These are phyloP conservation scores for Krasilnikovozyma curviuscula DNA, from an alignment of 768 basidiomycete species.

Conservation along the genomic window DNA sequence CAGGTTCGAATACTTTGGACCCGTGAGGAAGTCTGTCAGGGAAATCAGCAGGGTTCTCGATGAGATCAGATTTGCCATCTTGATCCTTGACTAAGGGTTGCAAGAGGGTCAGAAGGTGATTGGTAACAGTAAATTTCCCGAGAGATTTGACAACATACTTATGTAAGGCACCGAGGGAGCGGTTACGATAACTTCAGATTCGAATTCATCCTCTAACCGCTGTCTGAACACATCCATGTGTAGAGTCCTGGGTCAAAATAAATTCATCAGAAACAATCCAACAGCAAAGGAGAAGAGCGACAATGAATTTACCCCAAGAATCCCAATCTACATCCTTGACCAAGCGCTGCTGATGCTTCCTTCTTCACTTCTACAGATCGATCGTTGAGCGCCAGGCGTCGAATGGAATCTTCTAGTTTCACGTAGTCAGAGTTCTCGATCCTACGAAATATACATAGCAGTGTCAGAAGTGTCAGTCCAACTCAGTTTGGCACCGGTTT, in stretches of 20 bases:
- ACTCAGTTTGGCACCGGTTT: no score
- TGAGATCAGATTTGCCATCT: slow-evolving; percentile 37
- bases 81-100: no score
- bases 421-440: slow-evolving; percentile 75
- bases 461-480: no score
- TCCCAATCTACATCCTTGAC: slow-evolving; percentile 84
- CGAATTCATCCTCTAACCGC: slow-evolving; percentile 87
- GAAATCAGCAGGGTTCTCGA: slow-evolving; percentile 92
- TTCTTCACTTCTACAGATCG: slow-evolving; percentile 74
- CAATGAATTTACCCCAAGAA: slow-evolving; percentile 49
- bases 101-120: no score
- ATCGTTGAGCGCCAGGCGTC: slow-evolving; percentile 61
- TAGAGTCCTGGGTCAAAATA: slow-evolving; percentile 35
- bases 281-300: background rate
- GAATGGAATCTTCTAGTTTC: slow-evolving; percentile 77
- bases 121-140: no score
- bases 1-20: slow-evolving; percentile 32
- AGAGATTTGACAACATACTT: no score
- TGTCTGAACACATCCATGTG: slow-evolving; percentile 69
- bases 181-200: slow-evolving; percentile 83
- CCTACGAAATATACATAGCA: no score
- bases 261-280: background rate
- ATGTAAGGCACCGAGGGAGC: slow-evolving; percentile 91
- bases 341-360: slow-evolving; percentile 81
- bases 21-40: slow-evolving; percentile 52